A percentile compares a stretch with the other conserved stretches of the same genome.
Evolutionary conservation across 179 eudicot genomes (phyloP).

Genomic region (Nepenthes alata): DNA sequence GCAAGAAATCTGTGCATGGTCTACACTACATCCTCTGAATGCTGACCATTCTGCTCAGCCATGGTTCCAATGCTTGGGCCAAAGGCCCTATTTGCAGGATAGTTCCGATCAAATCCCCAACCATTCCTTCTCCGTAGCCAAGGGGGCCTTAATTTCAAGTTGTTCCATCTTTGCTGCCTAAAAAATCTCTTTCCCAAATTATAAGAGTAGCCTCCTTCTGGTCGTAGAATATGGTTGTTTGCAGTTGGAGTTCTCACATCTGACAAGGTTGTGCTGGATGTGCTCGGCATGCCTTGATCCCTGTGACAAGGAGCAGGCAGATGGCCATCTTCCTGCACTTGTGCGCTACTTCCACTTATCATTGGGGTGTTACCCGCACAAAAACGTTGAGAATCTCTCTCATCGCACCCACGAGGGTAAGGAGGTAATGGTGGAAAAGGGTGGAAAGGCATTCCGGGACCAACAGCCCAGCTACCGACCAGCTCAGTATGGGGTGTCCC

Average conservation of each 20-base stretch:
- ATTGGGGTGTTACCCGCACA: slow-evolving; percentile 6
- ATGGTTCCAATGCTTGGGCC: slow-evolving; percentile 12
- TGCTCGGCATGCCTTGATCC: slow-evolving; percentile 18
- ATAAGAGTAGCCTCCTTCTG: slow-evolving; percentile 16
- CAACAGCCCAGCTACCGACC: slow-evolving; percentile 46
- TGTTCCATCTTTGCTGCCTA: slow-evolving; percentile 51
- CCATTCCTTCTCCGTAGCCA: slow-evolving; percentile 33
- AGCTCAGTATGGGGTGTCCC: slow-evolving; percentile 35
- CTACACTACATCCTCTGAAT: slow-evolving; percentile 25
- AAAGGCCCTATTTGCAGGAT: slow-evolving; percentile 19
- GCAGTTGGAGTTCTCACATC: slow-evolving; percentile 12
- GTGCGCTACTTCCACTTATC: background rate
- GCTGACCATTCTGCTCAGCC: slow-evolving; percentile 17
- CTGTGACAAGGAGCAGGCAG: slow-evolving; percentile 2
- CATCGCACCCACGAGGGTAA: slow-evolving; percentile 25
- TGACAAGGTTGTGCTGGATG: slow-evolving; percentile 9
- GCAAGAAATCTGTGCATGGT: background rate
- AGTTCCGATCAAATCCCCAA: slow-evolving; percentile 33
- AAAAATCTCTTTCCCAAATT: slow-evolving; percentile 36
- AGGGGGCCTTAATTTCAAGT: slow-evolving; percentile 32
- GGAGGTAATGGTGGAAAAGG: slow-evolving; percentile 91
- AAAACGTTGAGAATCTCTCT: slow-evolving; percentile 8
- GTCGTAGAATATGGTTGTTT: slow-evolving; percentile 19
- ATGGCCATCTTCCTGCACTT: slow-evolving; percentile 7
- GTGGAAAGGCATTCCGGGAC: slow-evolving; percentile 65